A percentile compares a stretch with the other conserved stretches of the same genome.
Evolutionary conservation across 495 filamentous ascomycete species (phyloP).

Genomic region (Penicillium riverlandense): DNA sequence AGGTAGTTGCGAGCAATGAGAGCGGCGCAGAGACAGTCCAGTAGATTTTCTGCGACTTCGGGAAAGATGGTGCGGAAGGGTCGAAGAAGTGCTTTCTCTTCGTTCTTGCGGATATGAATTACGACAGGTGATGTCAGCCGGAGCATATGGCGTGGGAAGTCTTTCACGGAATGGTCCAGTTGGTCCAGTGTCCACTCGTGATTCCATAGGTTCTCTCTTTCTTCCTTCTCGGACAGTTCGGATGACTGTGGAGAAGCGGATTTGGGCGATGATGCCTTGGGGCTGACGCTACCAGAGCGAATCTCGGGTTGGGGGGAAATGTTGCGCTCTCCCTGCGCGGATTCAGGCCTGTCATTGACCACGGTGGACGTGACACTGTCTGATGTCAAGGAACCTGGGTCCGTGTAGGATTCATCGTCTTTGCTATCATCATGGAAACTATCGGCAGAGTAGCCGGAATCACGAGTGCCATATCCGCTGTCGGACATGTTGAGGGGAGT

Average conservation of each 20-base stretch:
- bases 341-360: slow-evolving; percentile 16
- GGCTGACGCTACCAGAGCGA: slow-evolving; percentile 20
- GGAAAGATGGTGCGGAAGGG: slow-evolving; percentile 55
- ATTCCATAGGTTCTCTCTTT: slow-evolving; percentile 28
- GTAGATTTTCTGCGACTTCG: slow-evolving; percentile 42
- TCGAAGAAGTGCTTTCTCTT: slow-evolving; percentile 28
- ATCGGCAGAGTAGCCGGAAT: slow-evolving; percentile 20
- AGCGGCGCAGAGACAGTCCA: slow-evolving; percentile 58
- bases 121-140: slow-evolving; percentile 41
- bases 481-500: slow-evolving; percentile 35
- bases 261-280: slow-evolving; percentile 7
- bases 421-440: slow-evolving; percentile 19
- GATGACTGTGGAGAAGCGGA: slow-evolving; percentile 21
- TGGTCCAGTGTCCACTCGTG: slow-evolving; percentile 42
- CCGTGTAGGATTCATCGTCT: slow-evolving; percentile 24
- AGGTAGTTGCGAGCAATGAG: slow-evolving; percentile 58
- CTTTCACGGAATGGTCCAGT: slow-evolving; percentile 35
- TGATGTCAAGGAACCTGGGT: slow-evolving; percentile 24
- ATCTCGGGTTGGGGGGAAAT: slow-evolving; percentile 18
- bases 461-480: slow-evolving; percentile 30
- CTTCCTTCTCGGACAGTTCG: slow-evolving; percentile 22
- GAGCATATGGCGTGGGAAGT: slow-evolving; percentile 37
- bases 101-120: slow-evolving; percentile 30
- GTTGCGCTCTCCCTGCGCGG: slow-evolving; percentile 10
- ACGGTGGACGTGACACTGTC: slow-evolving; percentile 24